Conservation (phyloP, 768 basidiomycete species). For the Tylopilus sp. region DNA sequence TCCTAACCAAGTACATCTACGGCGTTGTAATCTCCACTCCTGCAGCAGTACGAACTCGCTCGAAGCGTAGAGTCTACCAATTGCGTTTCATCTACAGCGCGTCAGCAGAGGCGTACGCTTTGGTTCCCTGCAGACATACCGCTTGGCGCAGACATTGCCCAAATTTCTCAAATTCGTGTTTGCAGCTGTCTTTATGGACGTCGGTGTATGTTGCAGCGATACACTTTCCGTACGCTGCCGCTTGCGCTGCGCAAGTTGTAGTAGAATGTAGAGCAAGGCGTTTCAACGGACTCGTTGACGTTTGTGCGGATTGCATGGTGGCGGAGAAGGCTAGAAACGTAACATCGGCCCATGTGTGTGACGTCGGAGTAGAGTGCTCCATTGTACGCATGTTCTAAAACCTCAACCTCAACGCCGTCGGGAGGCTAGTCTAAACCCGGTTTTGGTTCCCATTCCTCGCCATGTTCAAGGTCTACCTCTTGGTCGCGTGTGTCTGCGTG, state of each 20-base stretch:
- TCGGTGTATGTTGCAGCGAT: slow-evolving; percentile 81
- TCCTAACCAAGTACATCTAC: slow-evolving; percentile 14
- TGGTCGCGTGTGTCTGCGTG: slow-evolving; percentile 61
- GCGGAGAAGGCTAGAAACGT: not conserved
- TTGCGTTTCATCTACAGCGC: slow-evolving; percentile 51
- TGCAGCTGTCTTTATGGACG: slow-evolving; percentile 79
- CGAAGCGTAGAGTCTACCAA: slow-evolving; percentile 35
- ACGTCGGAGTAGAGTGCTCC: not conserved
- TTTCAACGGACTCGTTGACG: slow-evolving; percentile 46
- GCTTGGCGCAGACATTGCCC: slow-evolving; percentile 75
- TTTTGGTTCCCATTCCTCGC: not conserved
- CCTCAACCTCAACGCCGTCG: not conserved
- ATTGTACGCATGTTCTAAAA: slow-evolving; percentile 6
- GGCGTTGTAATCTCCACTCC: slow-evolving; percentile 15
- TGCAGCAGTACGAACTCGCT: slow-evolving; percentile 4
- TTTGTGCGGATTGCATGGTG: slow-evolving; percentile 25
- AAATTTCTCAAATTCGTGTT: slow-evolving; percentile 80
- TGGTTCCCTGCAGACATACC: slow-evolving; percentile 45
- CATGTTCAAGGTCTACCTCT: slow-evolving; percentile 60
- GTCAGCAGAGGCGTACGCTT: not conserved
- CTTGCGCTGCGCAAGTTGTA: slow-evolving; percentile 67
- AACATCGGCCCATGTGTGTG: not conserved
- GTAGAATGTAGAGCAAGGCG: slow-evolving; percentile 71
- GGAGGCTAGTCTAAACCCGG: not conserved
- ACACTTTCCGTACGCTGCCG: slow-evolving; percentile 84